These are phyloP conservation scores for Moelleriella libera DNA, from an alignment of 2,329 filamentous ascomycete genomes.

Conservation along the genomic window DNA sequence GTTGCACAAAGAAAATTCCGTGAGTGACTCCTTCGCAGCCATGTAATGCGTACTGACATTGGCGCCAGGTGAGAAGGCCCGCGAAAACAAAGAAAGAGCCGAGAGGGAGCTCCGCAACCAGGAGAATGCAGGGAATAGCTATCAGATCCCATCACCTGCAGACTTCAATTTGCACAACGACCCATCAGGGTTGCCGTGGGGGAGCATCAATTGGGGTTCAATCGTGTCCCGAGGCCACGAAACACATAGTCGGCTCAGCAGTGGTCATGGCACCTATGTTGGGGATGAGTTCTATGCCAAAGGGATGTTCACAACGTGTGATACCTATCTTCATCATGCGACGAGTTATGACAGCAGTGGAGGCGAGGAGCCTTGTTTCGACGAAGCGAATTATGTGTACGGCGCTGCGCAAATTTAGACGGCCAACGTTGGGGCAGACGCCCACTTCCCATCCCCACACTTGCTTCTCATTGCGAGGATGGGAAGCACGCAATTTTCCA, in stretches of 20 bases:
- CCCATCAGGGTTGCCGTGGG: constrained; percentile 58
- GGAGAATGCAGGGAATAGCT: constrained; percentile 48
- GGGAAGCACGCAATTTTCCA: no score
- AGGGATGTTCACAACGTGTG: constrained; percentile 13
- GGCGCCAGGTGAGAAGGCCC: constrained; percentile 50
- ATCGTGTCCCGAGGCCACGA: constrained; percentile 37
- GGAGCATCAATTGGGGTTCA: constrained; percentile 47
- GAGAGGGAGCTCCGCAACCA: constrained; percentile 51
- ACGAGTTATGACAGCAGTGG: constrained; percentile 18
- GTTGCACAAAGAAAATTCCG: constrained; percentile 65
- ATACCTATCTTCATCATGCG: constrained; percentile 10
- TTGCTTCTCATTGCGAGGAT: no score
- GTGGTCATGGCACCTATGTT: constrained; percentile 20
- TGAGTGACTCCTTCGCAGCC: constrained; percentile 23
- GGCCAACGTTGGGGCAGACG: no score
- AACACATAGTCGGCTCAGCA: constrained; percentile 27
- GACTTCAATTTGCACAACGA: constrained; percentile 37
- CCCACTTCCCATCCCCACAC: no score
- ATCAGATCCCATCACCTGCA: constrained; percentile 42
- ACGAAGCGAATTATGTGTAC: constrained; percentile 8
- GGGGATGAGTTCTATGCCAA: constrained; percentile 18
- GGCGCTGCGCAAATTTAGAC: neutral
- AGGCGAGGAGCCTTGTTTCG: constrained; percentile 18
- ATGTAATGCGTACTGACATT: neutral
- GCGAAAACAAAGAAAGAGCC: constrained; percentile 50